Evolutionary conservation across 164 flowering plant genomes (phyloP).

Genomic region (Brasenia schreberi): DNA sequence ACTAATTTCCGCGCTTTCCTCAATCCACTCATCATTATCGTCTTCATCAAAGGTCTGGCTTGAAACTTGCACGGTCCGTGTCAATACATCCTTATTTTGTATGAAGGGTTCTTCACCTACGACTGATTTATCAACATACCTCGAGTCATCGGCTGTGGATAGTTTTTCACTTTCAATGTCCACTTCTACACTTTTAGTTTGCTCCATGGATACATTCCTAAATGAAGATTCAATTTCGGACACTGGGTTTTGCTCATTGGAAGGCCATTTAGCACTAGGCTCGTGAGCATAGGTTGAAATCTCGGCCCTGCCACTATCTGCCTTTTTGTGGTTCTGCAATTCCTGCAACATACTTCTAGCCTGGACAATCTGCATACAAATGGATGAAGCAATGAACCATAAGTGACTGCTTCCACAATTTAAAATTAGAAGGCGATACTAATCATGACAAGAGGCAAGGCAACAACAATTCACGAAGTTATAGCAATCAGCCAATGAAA

Average conservation of each 20-base stretch:
- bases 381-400: not conserved
- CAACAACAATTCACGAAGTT: not conserved
- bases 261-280: not conserved
- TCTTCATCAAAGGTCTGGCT: slow-evolving; percentile 33
- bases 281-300: not conserved
- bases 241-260: not conserved
- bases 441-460: not conserved
- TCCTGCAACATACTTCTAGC: slow-evolving; percentile 68
- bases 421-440: not conserved
- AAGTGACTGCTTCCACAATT: not conserved
- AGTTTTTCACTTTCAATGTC: slow-evolving; percentile 44
- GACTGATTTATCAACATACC: slow-evolving; percentile 48
- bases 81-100: slow-evolving; percentile 17
- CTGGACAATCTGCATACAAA: slow-evolving; percentile 46
- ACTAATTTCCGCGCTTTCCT: slow-evolving; percentile 44
- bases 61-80: not conserved
- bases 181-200: not conserved
- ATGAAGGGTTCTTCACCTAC: slow-evolving; percentile 37
- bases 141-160: slow-evolving; percentile 28
- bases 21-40: slow-evolving; percentile 75
- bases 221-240: not conserved
- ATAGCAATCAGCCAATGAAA: no score
- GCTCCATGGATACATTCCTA: not conserved
- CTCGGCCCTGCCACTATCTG: slow-evolving; percentile 17
- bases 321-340: slow-evolving; percentile 19